These are phyloP conservation scores for Auriscalpium orientale DNA, from an alignment of 768 basidiomycete species.

Conservation along the genomic window DNA sequence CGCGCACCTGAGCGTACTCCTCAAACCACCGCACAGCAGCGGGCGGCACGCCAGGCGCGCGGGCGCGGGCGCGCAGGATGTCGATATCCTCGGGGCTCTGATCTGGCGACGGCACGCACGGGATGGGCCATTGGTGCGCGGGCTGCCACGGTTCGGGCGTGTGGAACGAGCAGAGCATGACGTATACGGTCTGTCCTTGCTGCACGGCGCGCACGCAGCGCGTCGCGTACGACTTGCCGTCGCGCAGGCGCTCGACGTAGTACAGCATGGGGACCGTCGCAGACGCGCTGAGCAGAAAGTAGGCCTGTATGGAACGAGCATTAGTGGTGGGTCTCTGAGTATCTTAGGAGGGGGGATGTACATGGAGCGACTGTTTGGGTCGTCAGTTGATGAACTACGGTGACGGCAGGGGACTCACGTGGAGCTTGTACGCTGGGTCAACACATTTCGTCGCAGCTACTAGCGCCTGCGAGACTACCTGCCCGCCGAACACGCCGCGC, in stretches of 20 bases:
- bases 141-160: constrained; percentile 73
- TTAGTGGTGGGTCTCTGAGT: too few species aligned
- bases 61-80: constrained; percentile 23
- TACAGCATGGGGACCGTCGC: constrained; percentile 70
- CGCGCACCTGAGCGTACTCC: constrained; percentile 21
- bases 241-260: constrained; percentile 65
- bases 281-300: constrained; percentile 73
- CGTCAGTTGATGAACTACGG: too few species aligned
- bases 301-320: constrained; percentile 42
- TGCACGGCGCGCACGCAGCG: constrained; percentile 40
- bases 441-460: constrained; percentile 77
- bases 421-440: constrained; percentile 52
- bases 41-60: constrained; percentile 27
- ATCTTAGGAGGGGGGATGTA: constrained; percentile 27
- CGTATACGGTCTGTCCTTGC: constrained; percentile 43
- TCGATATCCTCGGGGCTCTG: constrained; percentile 25
- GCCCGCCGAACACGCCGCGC: constrained; percentile 80
- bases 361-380: constrained; percentile 54
- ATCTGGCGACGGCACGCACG: constrained; percentile 48
- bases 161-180: constrained; percentile 79
- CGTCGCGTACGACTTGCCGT: constrained; percentile 70
- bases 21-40: constrained; percentile 26
- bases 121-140: constrained; percentile 60
- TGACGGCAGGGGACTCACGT: constrained; percentile 68
- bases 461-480: constrained; percentile 83